Base-by-base conservation (phyloP, 805 yeast genomes). In the Metschnikowia lunata region DNA sequence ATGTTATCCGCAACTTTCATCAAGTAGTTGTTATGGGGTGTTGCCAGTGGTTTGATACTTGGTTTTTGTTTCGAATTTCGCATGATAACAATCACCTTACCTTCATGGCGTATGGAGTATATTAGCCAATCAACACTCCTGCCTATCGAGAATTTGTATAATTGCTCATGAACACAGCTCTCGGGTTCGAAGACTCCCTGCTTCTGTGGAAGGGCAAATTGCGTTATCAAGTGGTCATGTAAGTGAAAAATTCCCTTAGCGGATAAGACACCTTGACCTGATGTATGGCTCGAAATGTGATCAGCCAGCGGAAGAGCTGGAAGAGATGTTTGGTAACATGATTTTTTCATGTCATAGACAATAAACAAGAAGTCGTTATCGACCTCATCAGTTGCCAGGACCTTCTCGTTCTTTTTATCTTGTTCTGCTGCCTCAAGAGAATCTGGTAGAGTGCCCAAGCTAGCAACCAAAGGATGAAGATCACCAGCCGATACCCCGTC, bases 101-200 rank as follows among this genome's bases (percentile, higher is more conserved):
- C 52, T 26, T 59, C 56, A 42, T 61, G 55, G 34, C 58, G 59
- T 36, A 69, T 53, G 45, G 62, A 64, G 51, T 71, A 71, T 47
- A 71, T 63, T 64, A 70, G 63, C 75, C 75, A 70, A 54, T 68
- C 72, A 44, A 61, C 69, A 28, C 46, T 48, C 41, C 60, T 64
- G 43, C 63, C 64, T 46, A 63, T 61, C 34, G 64, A 65, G 50
- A 69, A 70, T 45, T 71, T 71, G 52, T 71, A 73, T 38, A 70
- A 63, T 49, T 60, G 67, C 50, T 71, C 75, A 18, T 57, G 50
- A 36, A 61, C 50, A 7, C 50, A 37, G 33, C 52, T 49, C 4
- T 48, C 43, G 0, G 45, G 45, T 14, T 46, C 43, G 45, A 68
- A 68, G 14, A 62, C 53, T 12, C 55, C 51, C 14, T 43, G 51